Evolutionary conservation across 1,284 basidiomycete species (phyloP).

Genomic region (Sphagnurus paluster): DNA sequence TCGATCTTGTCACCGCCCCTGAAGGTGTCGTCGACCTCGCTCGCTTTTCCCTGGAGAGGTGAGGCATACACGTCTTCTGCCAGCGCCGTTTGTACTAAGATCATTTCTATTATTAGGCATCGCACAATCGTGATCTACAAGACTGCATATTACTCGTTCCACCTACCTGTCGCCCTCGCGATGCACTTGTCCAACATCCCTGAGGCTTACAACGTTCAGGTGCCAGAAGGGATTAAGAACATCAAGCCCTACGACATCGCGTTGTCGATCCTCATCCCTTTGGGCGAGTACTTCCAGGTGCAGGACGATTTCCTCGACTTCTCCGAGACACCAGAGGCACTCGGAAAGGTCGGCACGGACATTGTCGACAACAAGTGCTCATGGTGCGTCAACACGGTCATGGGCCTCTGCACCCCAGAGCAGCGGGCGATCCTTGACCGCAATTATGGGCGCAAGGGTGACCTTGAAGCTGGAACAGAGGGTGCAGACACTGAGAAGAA

Average conservation of each 20-base stretch:
- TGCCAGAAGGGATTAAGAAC: slow-evolving; percentile 19
- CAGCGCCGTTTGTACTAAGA: background rate
- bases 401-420: slow-evolving; percentile 54
- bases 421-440: slow-evolving; percentile 66
- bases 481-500: slow-evolving; percentile 82
- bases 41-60: slow-evolving; percentile 89
- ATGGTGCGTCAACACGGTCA: slow-evolving; percentile 93
- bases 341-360: slow-evolving; percentile 98
- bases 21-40: slow-evolving; percentile 86
- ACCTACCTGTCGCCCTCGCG: slow-evolving; percentile 95
- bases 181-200: slow-evolving; percentile 82
- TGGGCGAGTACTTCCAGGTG: slow-evolving; percentile 98
- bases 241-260: slow-evolving; percentile 76
- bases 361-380: slow-evolving; percentile 99
- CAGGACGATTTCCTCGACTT: slow-evolving; percentile 99
- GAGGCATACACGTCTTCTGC: slow-evolving; percentile 18
- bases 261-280: slow-evolving; percentile 83
- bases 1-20: slow-evolving; percentile 94
- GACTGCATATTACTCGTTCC: slow-evolving; percentile 98
- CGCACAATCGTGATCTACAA: slow-evolving; percentile 96
- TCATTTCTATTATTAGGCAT: slow-evolving; percentile 54
- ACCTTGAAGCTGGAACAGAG: slow-evolving; percentile 31
- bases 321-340: slow-evolving; percentile 86
- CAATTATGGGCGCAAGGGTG: slow-evolving; percentile 88
- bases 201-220: slow-evolving; percentile 40